Evolutionary conservation across 1,284 basidiomycete genomes (phyloP).

Genomic region (Boletellus deceptivus): DNA sequence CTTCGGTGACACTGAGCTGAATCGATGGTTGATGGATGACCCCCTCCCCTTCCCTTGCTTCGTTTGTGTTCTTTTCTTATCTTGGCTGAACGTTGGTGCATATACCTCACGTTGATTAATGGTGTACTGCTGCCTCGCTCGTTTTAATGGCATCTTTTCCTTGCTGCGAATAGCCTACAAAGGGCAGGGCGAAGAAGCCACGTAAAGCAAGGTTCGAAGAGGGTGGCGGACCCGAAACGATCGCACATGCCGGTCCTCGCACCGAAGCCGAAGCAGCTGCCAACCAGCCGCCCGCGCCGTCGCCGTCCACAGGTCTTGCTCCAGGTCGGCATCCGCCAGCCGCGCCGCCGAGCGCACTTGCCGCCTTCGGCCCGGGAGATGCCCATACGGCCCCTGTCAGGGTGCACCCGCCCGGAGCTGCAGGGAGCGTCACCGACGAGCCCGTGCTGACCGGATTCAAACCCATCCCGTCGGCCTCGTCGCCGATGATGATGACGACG

Average conservation of each 20-base stretch:
- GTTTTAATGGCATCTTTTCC: conserved; percentile 31
- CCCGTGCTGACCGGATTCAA: conserved; percentile 36
- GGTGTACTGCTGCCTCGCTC: conserved; percentile 28
- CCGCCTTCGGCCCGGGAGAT: neutral
- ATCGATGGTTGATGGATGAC: conserved; percentile 34
- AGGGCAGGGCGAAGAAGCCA: conserved; percentile 62
- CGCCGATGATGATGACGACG: neutral
- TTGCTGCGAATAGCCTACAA: conserved; percentile 57
- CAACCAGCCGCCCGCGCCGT: neutral
- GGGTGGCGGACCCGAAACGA: conserved; percentile 4
- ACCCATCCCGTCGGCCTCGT: conserved; percentile 9
- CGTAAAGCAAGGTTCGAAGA: conserved; percentile 44
- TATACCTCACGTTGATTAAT: conserved; percentile 34
- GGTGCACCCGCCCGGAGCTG: conserved; percentile 3
- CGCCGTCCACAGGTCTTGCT: conserved; percentile 1
- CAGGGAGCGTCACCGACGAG: conserved; percentile 28
- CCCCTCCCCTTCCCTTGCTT: neutral
- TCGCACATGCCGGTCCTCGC: too few relatives aligned
- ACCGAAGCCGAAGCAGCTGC: neutral
- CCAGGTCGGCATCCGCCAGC: neutral
- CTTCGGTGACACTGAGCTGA: conserved; percentile 53
- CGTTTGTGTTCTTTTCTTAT: conserved; percentile 3
- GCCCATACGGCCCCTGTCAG: conserved; percentile 4
- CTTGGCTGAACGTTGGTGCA: conserved; percentile 22
- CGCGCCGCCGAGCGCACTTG: neutral